Conservation (phyloP, 345 rosid genomes). For the Triadica sebifera region DNA sequence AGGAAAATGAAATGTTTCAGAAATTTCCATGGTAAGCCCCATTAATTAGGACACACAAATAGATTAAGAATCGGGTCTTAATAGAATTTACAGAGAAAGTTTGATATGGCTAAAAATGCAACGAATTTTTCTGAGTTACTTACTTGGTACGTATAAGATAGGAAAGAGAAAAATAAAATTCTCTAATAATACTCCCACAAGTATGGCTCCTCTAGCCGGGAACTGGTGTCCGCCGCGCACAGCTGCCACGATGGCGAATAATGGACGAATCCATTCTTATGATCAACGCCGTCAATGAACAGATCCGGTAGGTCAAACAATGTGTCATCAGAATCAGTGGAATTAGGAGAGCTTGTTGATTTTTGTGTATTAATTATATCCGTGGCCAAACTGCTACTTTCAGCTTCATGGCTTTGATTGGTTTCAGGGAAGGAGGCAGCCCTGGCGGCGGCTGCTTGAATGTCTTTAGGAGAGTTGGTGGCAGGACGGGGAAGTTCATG, state of each 20-base stretch:
- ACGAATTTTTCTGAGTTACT: background rate
- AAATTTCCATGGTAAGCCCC: background rate
- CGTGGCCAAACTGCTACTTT: slow-evolving; percentile 9
- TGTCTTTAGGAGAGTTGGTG: slow-evolving; percentile 53
- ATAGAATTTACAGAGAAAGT: background rate
- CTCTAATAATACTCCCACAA: slow-evolving; percentile 36
- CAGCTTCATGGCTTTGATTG: slow-evolving; percentile 33
- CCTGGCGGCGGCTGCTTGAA: slow-evolving; percentile 51
- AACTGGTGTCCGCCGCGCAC: slow-evolving; percentile 54
- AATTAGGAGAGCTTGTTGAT: slow-evolving; percentile 29
- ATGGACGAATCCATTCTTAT: slow-evolving; percentile 41
- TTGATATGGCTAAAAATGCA: background rate
- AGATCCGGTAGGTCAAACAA: slow-evolving; percentile 92
- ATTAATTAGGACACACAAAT: background rate
- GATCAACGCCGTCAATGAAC: slow-evolving; percentile 35
- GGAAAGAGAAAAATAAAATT: background rate
- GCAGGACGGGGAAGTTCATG: slow-evolving; percentile 53
- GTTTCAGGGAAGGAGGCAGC: slow-evolving; percentile 42
- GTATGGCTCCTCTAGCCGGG: slow-evolving; percentile 64
- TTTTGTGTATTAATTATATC: slow-evolving; percentile 29
- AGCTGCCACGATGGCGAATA: slow-evolving; percentile 64
- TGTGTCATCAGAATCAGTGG: slow-evolving; percentile 41
- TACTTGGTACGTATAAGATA: background rate
- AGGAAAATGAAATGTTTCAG: background rate
- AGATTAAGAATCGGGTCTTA: background rate